Conservation (phyloP, 2,329 filamentous ascomycete species). For the Cercospora sp. region DNA sequence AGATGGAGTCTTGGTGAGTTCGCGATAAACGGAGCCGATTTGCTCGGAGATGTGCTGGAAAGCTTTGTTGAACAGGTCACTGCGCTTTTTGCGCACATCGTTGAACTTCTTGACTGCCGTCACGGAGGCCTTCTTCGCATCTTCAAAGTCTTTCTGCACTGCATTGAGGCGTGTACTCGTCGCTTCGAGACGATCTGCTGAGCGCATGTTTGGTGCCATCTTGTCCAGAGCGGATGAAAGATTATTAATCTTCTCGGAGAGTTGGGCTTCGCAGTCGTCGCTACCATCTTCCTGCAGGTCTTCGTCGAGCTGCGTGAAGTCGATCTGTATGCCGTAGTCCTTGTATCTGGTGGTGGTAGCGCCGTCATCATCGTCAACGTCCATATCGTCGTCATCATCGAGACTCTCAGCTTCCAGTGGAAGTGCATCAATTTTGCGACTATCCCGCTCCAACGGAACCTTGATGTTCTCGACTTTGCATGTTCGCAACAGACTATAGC, state of each 20-base stretch:
- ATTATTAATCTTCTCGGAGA: conserved; percentile 74
- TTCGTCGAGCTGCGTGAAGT: conserved; percentile 79
- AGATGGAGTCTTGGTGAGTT: conserved; percentile 85
- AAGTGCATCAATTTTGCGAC: conserved; percentile 71
- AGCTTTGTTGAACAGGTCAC: conserved; percentile 91
- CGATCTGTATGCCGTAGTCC: conserved; percentile 87
- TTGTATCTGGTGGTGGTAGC: conserved; percentile 62
- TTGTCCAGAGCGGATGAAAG: conserved; percentile 83
- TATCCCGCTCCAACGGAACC: conserved; percentile 74
- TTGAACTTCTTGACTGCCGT: conserved; percentile 81
- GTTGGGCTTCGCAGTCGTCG: conserved; percentile 68
- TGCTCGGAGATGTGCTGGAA: conserved; percentile 94
- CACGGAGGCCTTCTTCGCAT: conserved; percentile 72
- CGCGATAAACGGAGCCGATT: conserved; percentile 90
- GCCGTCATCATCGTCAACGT: conserved; percentile 71
- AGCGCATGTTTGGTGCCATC: conserved; percentile 94
- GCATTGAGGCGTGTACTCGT: conserved; percentile 80
- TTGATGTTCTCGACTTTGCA: conserved; percentile 94
- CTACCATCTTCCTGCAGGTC: conserved; percentile 77
- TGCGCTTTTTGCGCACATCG: conserved; percentile 75
- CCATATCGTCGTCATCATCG: conserved; percentile 83
- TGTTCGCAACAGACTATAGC: conserved; percentile 80
- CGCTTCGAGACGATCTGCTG: conserved; percentile 83
- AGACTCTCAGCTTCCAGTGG: conserved; percentile 79
- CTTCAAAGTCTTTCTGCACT: conserved; percentile 86